Evolutionary conservation across 352 stramenopile genomes (phyloP).

Genomic region (Phytophthora vignae): DNA sequence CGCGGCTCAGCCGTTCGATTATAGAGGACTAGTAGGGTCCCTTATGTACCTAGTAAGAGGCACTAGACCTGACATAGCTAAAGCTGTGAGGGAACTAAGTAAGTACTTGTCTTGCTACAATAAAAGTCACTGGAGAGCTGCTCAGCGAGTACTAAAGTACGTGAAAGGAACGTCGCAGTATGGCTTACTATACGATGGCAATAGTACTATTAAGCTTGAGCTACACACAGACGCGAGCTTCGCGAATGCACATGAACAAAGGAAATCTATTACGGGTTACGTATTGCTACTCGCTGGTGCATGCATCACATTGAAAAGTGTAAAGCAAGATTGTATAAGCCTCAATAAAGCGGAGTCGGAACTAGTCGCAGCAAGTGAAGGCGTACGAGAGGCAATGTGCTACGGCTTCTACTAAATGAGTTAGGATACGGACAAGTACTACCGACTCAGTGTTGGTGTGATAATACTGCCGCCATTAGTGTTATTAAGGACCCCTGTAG

Average conservation of each 20-base stretch:
- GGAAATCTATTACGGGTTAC: slow-evolving; percentile 11
- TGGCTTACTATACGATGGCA: no score
- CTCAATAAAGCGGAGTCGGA: slow-evolving; percentile 9
- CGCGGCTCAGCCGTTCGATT: slow-evolving; percentile 13
- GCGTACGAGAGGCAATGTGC: slow-evolving; percentile 7
- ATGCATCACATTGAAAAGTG: slow-evolving; percentile 18
- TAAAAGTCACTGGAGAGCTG: slow-evolving; percentile 1
- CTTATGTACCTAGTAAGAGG: slow-evolving; percentile 21
- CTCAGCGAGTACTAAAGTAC: no score
- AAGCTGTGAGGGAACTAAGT: slow-evolving; percentile 14
- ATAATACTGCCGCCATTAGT: not conserved
- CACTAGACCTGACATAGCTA: slow-evolving; percentile 17
- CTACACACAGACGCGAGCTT: slow-evolving; percentile 24
- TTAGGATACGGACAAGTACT: not conserved
- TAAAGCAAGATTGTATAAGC: slow-evolving; percentile 18
- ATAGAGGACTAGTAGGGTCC: slow-evolving; percentile 9
- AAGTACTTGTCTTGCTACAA: slow-evolving; percentile 26
- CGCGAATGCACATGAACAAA: slow-evolving; percentile 17
- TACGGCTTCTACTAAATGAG: slow-evolving; percentile 10
- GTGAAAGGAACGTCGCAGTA: no score
- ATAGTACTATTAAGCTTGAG: no score
- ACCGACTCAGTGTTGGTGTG: not conserved
- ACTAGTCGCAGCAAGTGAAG: slow-evolving; percentile 8
- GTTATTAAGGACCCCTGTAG: not conserved
- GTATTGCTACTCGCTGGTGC: slow-evolving; percentile 16